Conservation (phyloP, 1,284 basidiomycete genomes). For the Ceratobasidium sp. region DNA sequence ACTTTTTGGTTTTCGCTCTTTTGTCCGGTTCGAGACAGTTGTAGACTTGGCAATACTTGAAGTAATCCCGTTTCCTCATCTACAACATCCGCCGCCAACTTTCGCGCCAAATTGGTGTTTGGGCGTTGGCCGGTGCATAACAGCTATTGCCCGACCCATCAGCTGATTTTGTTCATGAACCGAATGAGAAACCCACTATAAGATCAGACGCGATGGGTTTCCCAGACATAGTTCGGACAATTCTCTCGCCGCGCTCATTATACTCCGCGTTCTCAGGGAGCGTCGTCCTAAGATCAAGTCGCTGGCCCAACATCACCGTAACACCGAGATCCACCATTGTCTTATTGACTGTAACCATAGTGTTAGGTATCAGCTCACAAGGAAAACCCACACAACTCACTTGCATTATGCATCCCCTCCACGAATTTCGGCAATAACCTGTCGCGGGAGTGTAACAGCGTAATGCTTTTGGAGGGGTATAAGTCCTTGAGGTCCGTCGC, state of each 20-base stretch:
- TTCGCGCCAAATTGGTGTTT: constrained; percentile 63
- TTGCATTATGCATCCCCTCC: constrained; percentile 59
- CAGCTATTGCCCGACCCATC: constrained; percentile 61
- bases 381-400: constrained; percentile 50
- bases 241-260: constrained; percentile 16
- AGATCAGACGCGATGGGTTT: constrained; percentile 49
- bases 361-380: constrained; percentile 59
- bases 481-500: constrained; percentile 62
- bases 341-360: background rate
- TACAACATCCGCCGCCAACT: no score
- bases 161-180: no score
- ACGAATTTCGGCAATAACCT: constrained; percentile 62
- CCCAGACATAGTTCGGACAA: constrained; percentile 51
- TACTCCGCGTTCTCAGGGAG: constrained; percentile 22
- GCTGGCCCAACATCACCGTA: constrained; percentile 42
- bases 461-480: constrained; percentile 60
- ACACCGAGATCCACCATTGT: constrained; percentile 5
- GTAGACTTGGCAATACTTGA: constrained; percentile 45
- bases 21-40: no score
- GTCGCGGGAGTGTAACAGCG: constrained; percentile 62
- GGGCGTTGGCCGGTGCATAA: constrained; percentile 83
- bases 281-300: constrained; percentile 17
- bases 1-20: no score
- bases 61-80: no score
- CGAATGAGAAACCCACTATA: background rate